Evolutionary conservation across 2,329 filamentous ascomycete genomes (phyloP).

Genomic region (Sporothrix phasma): DNA sequence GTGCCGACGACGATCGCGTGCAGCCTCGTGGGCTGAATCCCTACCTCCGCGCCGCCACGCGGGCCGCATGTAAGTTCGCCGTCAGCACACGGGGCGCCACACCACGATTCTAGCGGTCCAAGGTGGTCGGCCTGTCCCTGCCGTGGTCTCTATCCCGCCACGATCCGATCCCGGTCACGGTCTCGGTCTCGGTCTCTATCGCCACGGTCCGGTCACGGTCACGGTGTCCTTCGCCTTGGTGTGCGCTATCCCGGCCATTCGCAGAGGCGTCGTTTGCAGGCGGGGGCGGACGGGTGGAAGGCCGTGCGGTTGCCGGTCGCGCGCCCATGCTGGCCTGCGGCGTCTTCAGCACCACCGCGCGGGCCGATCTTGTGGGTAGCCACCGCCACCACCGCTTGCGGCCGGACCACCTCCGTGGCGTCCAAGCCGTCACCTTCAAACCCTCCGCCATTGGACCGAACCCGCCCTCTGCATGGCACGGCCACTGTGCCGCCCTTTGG

Average conservation of each 20-base stretch:
- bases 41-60: constrained; percentile 24
- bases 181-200: constrained; percentile 28
- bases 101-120: constrained; percentile 13
- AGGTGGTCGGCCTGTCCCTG: background rate
- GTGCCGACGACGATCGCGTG: constrained; percentile 23
- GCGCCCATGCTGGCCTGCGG: constrained; percentile 44
- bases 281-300: constrained; percentile 42
- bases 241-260: constrained; percentile 28
- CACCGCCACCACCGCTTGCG: constrained; percentile 23
- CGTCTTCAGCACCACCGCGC: constrained; percentile 29
- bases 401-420: constrained; percentile 40
- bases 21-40: background rate
- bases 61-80: constrained; percentile 43
- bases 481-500: constrained; percentile 88
- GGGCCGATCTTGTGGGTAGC: constrained; percentile 5
- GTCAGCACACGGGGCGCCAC: constrained; percentile 19
- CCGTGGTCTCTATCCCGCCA: constrained; percentile 1
- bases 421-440: constrained; percentile 44
- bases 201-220: constrained; percentile 27
- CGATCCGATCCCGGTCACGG: constrained; percentile 20
- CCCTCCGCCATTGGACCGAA: constrained; percentile 36
- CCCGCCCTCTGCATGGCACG: constrained; percentile 44
- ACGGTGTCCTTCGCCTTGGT: constrained; percentile 35
- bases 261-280: constrained; percentile 31
- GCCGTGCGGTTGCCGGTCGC: constrained; percentile 36